These are phyloP conservation scores for Talaromyces adpressus DNA, from an alignment of 495 filamentous ascomycete species.

Conservation along the genomic window DNA sequence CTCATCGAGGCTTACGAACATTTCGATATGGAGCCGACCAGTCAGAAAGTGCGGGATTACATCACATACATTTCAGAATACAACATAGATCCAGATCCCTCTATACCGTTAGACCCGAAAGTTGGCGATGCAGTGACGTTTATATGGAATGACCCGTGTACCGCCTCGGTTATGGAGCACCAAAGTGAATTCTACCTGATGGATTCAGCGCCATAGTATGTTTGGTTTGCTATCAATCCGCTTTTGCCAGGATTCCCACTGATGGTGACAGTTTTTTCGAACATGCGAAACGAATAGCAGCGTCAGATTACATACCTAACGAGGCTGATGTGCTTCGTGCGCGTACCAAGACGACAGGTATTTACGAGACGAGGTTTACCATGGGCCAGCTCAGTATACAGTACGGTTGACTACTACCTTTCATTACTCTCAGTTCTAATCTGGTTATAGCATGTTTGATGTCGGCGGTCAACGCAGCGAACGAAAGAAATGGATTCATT, in stretches of 20 bases:
- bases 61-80: slow-evolving; percentile 80
- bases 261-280: slow-evolving; percentile 77
- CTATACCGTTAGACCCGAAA: slow-evolving; percentile 67
- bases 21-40: slow-evolving; percentile 70
- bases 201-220: slow-evolving; percentile 96
- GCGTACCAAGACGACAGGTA: slow-evolving; percentile 98
- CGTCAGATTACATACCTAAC: slow-evolving; percentile 76
- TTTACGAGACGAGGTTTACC: slow-evolving; percentile 95
- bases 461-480: slow-evolving; percentile 96
- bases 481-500: slow-evolving; percentile 99
- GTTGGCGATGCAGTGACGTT: slow-evolving; percentile 77
- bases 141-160: slow-evolving; percentile 85
- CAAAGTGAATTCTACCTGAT: slow-evolving; percentile 98
- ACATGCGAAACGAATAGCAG: slow-evolving; percentile 79
- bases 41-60: slow-evolving; percentile 63
- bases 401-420: slow-evolving; percentile 43
- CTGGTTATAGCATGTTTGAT: slow-evolving; percentile 81
- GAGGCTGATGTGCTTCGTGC: slow-evolving; percentile 92
- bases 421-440: slow-evolving; percentile 7
- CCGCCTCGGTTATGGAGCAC: slow-evolving; percentile 79
- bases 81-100: slow-evolving; percentile 81
- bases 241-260: slow-evolving; percentile 2
- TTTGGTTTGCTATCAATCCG: not conserved
- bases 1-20: slow-evolving; percentile 83
- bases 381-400: slow-evolving; percentile 99